Evolutionary conservation across 257 asterid genomes (phyloP).

Genomic region (Solanum raphanifolium): DNA sequence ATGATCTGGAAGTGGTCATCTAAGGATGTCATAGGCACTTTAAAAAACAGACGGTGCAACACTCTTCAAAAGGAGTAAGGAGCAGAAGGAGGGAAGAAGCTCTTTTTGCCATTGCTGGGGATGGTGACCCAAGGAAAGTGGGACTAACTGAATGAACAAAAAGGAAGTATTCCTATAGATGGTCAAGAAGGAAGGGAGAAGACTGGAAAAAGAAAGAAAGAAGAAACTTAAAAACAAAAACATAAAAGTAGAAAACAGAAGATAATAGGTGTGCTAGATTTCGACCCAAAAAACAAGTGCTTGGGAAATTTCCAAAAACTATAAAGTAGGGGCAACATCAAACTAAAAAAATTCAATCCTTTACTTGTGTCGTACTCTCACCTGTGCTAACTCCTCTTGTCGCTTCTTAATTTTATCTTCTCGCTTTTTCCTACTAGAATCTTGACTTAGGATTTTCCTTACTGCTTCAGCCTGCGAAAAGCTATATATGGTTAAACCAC

Average conservation of each 20-base stretch:
- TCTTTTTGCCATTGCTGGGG: background rate
- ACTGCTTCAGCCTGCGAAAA: constrained; percentile 78
- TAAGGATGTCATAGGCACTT: background rate
- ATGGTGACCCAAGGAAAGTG: background rate
- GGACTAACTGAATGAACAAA: background rate
- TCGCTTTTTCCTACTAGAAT: constrained; percentile 73
- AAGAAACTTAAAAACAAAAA: background rate
- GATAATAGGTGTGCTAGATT: background rate
- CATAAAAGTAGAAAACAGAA: background rate
- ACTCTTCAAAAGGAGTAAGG: background rate
- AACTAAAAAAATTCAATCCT: background rate
- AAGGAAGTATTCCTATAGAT: background rate
- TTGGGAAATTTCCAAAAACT: background rate
- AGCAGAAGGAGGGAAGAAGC: background rate
- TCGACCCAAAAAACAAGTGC: background rate
- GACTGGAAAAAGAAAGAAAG: background rate
- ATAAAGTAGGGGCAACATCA: background rate
- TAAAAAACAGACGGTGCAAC: background rate
- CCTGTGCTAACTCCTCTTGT: constrained; percentile 59
- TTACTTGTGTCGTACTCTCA: background rate
- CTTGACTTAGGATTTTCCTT: constrained; percentile 82
- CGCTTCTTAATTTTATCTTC: constrained; percentile 61
- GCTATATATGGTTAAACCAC: background rate
- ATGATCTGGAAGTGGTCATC: background rate
- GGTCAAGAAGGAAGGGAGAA: background rate